Base-by-base conservation (phyloP, 345 rosid species). In the Heritiera fomes region DNA sequence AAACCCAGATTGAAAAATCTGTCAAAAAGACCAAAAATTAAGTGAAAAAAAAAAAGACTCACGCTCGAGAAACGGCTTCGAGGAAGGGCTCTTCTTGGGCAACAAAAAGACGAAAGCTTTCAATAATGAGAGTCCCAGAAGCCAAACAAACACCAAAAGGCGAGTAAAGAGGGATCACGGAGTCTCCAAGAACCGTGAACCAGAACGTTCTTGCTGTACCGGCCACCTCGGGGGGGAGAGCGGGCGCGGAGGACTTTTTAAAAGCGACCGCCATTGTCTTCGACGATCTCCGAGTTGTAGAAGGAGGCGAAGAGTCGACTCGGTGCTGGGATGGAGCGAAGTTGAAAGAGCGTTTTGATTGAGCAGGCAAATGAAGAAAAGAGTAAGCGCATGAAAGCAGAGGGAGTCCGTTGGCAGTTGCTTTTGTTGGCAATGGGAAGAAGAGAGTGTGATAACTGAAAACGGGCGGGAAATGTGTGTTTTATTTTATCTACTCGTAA, bases 81-180 rank as follows among this genome's bases (percentile, higher is more conserved):
- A 97, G 98, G 86, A 94, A 97, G 82, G 89, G 87, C 74, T 79
- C 88, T 79, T 94, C 98, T 79, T 97, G 99, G 0, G 97, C 87
- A 72, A 94, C 85, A 82, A 90, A 97, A 75, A 89, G 89, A 76
- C 93, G 85, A 82, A 94, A 97, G 18, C 86, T 30, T 1, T 91
- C 92, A 78, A 89, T 80, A 84, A 89, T 78, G 72, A 97, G 98
- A 77, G 85, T 81, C 6, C 98, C 99, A 75, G 98, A 86, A 43
- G 94, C 98, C 79, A 97, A 85, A 80, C 80, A 85, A 78, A 97
- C 84, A 15, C 90, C 78, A 70, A 94, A 94, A 49, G 99, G 98
- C 50, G 90, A 87, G 84, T 91, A 94, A 81, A 88, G 81, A 17
- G 98, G 87, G 78, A 91, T 86, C 53, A 88, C 74, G 20, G 90